Evolutionary conservation across 2,329 filamentous ascomycete genomes (phyloP).

Genomic region (Hysterium pulicare): DNA sequence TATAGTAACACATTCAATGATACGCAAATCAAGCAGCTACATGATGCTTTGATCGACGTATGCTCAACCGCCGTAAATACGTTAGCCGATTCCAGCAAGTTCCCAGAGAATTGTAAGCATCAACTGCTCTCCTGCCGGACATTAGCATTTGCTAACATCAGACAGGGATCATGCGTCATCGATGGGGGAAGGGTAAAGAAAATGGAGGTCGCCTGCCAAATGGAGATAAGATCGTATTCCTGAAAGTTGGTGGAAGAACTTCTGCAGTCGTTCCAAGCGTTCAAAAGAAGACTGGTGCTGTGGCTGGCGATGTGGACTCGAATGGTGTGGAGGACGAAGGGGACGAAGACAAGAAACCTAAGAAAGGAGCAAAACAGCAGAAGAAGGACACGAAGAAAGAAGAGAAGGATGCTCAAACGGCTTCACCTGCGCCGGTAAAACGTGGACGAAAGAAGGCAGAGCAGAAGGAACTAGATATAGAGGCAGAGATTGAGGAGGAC

Average conservation of each 20-base stretch:
- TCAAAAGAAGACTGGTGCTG: constrained; percentile 74
- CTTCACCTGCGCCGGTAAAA: constrained; percentile 14
- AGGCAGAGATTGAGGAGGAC: constrained; percentile 18
- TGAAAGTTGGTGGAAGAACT: constrained; percentile 88
- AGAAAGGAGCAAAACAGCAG: constrained; percentile 37
- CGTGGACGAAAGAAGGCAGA: constrained; percentile 19
- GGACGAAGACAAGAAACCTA: constrained; percentile 21
- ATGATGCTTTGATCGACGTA: constrained; percentile 71
- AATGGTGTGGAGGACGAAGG: constrained; percentile 22
- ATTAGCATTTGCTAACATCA: background rate
- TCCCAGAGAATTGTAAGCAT: constrained; percentile 76
- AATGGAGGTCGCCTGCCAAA: constrained; percentile 67
- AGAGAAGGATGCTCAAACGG: constrained; percentile 14
- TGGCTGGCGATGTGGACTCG: constrained; percentile 52
- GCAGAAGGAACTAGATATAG: constrained; percentile 8
- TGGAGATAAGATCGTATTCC: constrained; percentile 77
- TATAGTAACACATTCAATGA: constrained; percentile 80
- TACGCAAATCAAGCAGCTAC: constrained; percentile 66
- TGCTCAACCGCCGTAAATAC: constrained; percentile 75
- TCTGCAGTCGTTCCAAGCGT: constrained; percentile 82
- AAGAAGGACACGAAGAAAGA: constrained; percentile 21
- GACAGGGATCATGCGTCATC: constrained; percentile 66
- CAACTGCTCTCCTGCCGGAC: constrained; percentile 10
- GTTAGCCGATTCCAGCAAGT: constrained; percentile 77
- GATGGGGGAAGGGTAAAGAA: constrained; percentile 88